A percentile compares a stretch with the other conserved stretches of the same genome.
Conservation (phyloP, 352 stramenopile species). For the Nothophytophthora sp. region DNA sequence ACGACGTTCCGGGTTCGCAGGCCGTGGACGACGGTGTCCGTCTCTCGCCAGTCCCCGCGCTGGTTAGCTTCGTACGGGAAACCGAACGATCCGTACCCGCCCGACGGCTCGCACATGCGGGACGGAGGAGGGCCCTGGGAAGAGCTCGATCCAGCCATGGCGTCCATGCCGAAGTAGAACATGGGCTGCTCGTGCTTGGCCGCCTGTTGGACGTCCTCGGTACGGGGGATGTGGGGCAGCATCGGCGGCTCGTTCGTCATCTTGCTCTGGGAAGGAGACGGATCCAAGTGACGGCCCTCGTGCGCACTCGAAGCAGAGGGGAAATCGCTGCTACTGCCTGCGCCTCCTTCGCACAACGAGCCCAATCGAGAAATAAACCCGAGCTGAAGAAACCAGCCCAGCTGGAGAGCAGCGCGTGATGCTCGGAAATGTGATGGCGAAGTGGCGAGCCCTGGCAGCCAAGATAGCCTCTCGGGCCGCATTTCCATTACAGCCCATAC, state of each 20-base stretch:
- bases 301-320: not conserved
- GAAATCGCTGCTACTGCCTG: no score
- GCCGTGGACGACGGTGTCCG: conserved; percentile 26
- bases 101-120: not conserved
- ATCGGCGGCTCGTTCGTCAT: conserved; percentile 15
- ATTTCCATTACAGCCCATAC: conserved; percentile 21
- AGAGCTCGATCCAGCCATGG: not conserved
- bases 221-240: conserved; percentile 2
- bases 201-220: not conserved
- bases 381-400: no score
- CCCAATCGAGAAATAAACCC: not conserved
- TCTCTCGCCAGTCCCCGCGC: conserved; percentile 22
- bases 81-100: conserved; percentile 7
- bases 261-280: no score
- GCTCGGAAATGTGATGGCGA: not conserved
- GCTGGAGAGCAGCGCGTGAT: no score
- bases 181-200: conserved; percentile 4
- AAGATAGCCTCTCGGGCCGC: conserved; percentile 4
- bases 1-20: conserved; percentile 45
- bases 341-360: not conserved
- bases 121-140: not conserved
- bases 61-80: conserved; percentile 11
- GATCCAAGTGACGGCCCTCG: not conserved
- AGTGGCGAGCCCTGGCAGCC: not conserved
- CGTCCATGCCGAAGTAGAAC: conserved; percentile 15